These are phyloP conservation scores for Fusarium brevicatenulatum DNA, from an alignment of 2,329 filamentous ascomycete species.

Conservation along the genomic window DNA sequence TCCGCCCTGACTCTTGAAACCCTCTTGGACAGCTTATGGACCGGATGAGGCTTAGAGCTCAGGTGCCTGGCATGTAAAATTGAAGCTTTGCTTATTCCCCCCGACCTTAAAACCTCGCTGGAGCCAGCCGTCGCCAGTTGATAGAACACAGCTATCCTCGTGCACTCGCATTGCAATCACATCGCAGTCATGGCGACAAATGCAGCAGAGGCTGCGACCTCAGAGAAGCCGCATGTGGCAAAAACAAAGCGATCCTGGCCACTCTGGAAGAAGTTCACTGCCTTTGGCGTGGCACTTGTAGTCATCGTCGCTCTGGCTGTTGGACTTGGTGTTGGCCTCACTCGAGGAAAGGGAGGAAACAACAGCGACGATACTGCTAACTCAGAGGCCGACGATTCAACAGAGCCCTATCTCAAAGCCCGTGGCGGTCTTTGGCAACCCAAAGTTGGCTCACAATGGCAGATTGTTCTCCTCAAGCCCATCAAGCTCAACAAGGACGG, in stretches of 20 bases:
- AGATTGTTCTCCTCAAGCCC: constrained; percentile 65
- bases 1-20: constrained; percentile 24
- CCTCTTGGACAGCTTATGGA: neutral
- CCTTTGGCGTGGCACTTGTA: constrained; percentile 39
- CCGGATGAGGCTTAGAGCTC: constrained; percentile 31
- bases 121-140: neutral
- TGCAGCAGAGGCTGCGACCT: neutral
- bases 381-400: constrained; percentile 36
- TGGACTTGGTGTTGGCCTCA: constrained; percentile 66
- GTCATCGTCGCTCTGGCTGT: constrained; percentile 59
- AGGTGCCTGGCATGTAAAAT: constrained; percentile 20
- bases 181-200: constrained; percentile 13
- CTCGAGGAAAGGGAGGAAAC: constrained; percentile 44
- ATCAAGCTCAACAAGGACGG: constrained; percentile 56
- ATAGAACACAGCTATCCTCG: neutral
- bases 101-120: constrained; percentile 2
- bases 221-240: constrained; percentile 8
- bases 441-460: constrained; percentile 63
- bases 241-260: constrained; percentile 38
- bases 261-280: constrained; percentile 47
- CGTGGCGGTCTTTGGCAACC: constrained; percentile 61
- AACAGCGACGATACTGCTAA: constrained; percentile 27
- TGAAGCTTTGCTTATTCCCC: neutral
- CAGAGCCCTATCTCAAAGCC: constrained; percentile 30
- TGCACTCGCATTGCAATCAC: neutral